A percentile compares a stretch with the other conserved stretches of the same genome.
These are phyloP conservation scores for Hysterium pulicare DNA, from an alignment of 2,329 filamentous ascomycete species.

Conservation along the genomic window DNA sequence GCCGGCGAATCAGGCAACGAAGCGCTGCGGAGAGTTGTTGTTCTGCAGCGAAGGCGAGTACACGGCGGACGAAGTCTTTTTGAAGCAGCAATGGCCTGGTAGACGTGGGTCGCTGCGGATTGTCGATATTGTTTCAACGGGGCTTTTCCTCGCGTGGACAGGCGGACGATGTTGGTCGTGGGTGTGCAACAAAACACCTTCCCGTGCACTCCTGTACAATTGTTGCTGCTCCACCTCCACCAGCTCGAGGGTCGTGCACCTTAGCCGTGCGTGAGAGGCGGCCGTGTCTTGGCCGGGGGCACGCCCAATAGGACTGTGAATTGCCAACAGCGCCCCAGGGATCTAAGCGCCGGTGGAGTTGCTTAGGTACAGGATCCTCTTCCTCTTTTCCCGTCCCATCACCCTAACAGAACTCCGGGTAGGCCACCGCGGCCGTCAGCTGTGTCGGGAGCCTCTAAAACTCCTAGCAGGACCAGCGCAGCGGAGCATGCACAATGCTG, in stretches of 20 bases:
- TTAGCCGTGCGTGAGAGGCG: slow-evolving; percentile 7
- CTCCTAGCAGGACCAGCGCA: slow-evolving; percentile 11
- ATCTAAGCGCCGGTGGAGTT: slow-evolving; percentile 16
- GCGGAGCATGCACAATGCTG: slow-evolving; percentile 4
- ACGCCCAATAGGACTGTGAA: slow-evolving; percentile 8
- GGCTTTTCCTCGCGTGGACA: slow-evolving; percentile 4
- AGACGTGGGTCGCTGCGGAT: slow-evolving; percentile 7
- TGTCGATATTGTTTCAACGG: slow-evolving; percentile 16
- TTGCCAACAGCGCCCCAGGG: slow-evolving; percentile 6
- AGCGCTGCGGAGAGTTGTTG: slow-evolving; percentile 21
- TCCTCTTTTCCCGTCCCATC: slow-evolving; percentile 6
- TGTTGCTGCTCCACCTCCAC: slow-evolving; percentile 8
- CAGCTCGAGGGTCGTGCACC: slow-evolving; percentile 12
- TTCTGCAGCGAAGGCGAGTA: slow-evolving; percentile 11
- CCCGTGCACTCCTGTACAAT: background rate
- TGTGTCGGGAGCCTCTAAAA: slow-evolving; percentile 7
- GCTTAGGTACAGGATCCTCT: slow-evolving; percentile 10
- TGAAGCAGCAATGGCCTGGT: slow-evolving; percentile 16
- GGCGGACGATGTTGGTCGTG: too few species aligned
- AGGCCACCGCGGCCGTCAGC: slow-evolving; percentile 2
- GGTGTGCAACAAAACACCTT: too few species aligned
- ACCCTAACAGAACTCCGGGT: slow-evolving; percentile 9
- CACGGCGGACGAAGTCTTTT: slow-evolving; percentile 7
- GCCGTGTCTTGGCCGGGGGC: slow-evolving; percentile 9
- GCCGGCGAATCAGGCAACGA: slow-evolving; percentile 18